Evolutionary conservation across 2,329 filamentous ascomycete species (phyloP), one percentile per base, ranked within the genome.

Genomic region (Teratosphaeria zuluensis): DNA sequence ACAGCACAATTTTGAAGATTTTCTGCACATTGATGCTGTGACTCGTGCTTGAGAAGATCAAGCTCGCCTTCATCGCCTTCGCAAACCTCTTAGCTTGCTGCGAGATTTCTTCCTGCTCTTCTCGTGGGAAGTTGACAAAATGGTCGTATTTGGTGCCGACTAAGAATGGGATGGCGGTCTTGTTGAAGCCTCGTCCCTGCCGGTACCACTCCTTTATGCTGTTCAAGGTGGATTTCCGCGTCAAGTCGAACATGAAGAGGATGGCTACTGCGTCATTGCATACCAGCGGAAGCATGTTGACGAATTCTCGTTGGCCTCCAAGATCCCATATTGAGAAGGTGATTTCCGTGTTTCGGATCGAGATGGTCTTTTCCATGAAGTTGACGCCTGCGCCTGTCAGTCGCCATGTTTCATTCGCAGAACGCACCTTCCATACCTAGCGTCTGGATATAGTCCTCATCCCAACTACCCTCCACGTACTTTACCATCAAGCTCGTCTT

Each of bases 361-460:
- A 95, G 72, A 99, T 99, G 38, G 94, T 99, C 82, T 99, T 99
- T 75, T 99, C 94, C 94, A 99, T 99, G 76, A 99, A 99, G 76
- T 99, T 99, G 76, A 99, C 94, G 66, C 94, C 84, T 87, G 33
- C 8, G 28, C 53, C 28, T 14, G 38, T 56, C 38, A 56, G 38
- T 28, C 24, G 8, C n/a, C 52, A 31, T n/a, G 7, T 1, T 14
- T 30, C 19, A 56, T n/a, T 16, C 24, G 14, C 55, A 7, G 21
- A 12, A 2, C 30, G 46, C 42, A 24, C 31, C 38, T 51, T 51
- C 21, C 35, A 31, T 75, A 87, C 84, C 94, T 52, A 99, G 79
- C 24, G 94, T 99, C 77, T 99, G 94, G 70, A 99, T 99, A 75
- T 99, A 99, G 74, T 99, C 94, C 77, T 99, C 94, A 74, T 99